These are phyloP conservation scores for Avena sativa DNA, from an alignment of 176 grass and related monocot species.

Conservation along the genomic window DNA sequence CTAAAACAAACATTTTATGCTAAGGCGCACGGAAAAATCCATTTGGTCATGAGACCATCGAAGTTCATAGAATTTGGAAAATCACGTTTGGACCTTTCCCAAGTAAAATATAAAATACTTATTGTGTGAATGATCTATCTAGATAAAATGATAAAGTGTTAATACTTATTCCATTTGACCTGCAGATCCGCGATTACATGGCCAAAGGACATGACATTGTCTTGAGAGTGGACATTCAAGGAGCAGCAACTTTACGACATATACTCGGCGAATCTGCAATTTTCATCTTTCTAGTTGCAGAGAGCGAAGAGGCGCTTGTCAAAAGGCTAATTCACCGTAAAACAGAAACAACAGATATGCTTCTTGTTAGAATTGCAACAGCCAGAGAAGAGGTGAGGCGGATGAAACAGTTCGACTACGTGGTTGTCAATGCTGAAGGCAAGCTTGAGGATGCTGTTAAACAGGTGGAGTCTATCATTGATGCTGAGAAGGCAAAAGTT, in stretches of 20 bases:
- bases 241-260: constrained; percentile 77
- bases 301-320: constrained; percentile 87
- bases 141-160: constrained; percentile 28
- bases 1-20: not conserved
- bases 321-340: constrained; percentile 86
- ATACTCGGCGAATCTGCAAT: constrained; percentile 87
- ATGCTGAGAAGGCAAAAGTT: constrained; percentile 89
- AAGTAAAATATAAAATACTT: constrained; percentile 30
- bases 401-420: constrained; percentile 77
- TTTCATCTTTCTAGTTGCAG: constrained; percentile 94
- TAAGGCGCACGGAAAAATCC: not conserved
- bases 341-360: constrained; percentile 96
- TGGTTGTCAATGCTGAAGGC: constrained; percentile 89
- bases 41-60: not conserved
- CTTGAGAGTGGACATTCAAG: constrained; percentile 97
- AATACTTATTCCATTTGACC: constrained; percentile 35
- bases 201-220: constrained; percentile 88
- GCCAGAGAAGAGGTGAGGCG: constrained; percentile 84
- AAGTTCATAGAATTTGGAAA: not conserved
- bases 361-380: constrained; percentile 89
- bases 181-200: constrained; percentile 95
- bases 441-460: constrained; percentile 84
- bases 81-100: not conserved
- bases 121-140: constrained; percentile 13
- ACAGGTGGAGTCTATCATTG: constrained; percentile 85